These are phyloP conservation scores for Golubevia pallescens DNA, from an alignment of 1,284 basidiomycete genomes.

Conservation along the genomic window DNA sequence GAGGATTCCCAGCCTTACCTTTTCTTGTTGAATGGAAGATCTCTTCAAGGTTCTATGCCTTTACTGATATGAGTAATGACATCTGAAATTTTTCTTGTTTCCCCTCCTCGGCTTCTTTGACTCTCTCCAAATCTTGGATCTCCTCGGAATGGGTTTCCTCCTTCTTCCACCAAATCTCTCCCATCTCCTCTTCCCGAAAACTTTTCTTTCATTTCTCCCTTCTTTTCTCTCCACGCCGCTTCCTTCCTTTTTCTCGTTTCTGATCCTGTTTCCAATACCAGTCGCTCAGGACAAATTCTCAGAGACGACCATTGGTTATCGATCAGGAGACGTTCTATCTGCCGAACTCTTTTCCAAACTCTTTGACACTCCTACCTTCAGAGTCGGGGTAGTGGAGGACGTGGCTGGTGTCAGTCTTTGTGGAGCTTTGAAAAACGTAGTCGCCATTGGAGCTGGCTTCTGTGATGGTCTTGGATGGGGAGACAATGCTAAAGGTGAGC, in stretches of 20 bases:
- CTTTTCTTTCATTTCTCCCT: too few species aligned
- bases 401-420: conserved; percentile 70
- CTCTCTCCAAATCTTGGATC: too few species aligned
- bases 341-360: conserved; percentile 63
- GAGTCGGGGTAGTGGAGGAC: conserved; percentile 69
- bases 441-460: conserved; percentile 70
- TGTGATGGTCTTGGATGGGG: conserved; percentile 70
- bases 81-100: too few species aligned
- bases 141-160: too few species aligned
- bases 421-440: conserved; percentile 71
- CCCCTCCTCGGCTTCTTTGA: too few species aligned
- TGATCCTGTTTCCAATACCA: conserved; percentile 14
- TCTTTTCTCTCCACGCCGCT: too few species aligned
- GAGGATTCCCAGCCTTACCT: too few species aligned
- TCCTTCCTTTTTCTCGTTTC: not conserved
- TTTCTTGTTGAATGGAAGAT: too few species aligned
- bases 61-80: too few species aligned
- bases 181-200: too few species aligned
- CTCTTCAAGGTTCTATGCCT: too few species aligned
- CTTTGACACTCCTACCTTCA: conserved; percentile 68
- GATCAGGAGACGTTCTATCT: conserved; percentile 65
- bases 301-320: conserved; percentile 71
- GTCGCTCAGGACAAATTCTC: conserved; percentile 68
- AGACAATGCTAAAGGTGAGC: conserved; percentile 69
- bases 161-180: too few species aligned